Conservation (phyloP, 768 basidiomycete genomes). For the Exidia glandulosa region DNA sequence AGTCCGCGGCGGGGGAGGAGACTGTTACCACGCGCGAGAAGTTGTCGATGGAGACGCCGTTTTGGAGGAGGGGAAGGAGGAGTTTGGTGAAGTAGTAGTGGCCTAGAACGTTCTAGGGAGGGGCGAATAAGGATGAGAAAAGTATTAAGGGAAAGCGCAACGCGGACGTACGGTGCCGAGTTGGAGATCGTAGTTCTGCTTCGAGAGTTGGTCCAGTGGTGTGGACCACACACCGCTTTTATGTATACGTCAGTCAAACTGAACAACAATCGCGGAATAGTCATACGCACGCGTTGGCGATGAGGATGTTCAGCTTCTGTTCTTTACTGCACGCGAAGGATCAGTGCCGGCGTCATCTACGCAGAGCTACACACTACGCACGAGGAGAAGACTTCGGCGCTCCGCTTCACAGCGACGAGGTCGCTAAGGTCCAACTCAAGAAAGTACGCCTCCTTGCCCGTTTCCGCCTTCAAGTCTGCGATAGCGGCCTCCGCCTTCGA, state of each 20-base stretch:
- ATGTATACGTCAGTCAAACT: neutral
- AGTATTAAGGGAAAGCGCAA: too few species aligned
- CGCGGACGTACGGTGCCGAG: neutral
- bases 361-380: slow-evolving; percentile 1
- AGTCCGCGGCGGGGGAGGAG: neutral
- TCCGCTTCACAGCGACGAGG: slow-evolving; percentile 3
- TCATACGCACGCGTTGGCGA: neutral
- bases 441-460: slow-evolving; percentile 33
- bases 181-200: slow-evolving; percentile 29
- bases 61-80: slow-evolving; percentile 8
- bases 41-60: neutral
- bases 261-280: neutral
- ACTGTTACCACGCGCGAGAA: slow-evolving; percentile 1
- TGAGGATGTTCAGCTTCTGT: neutral
- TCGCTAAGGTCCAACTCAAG: slow-evolving; percentile 30
- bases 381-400: slow-evolving; percentile 4
- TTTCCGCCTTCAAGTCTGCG: slow-evolving; percentile 33
- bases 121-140: neutral
- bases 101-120: slow-evolving; percentile 11
- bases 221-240: slow-evolving; percentile 23
- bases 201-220: slow-evolving; percentile 21
- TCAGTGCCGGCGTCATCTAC: slow-evolving; percentile 2
- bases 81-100: slow-evolving; percentile 8
- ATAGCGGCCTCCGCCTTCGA: slow-evolving; percentile 41
- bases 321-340: neutral